phyloP scores from a whole-genome alignment of 257 asterid genomes.

The Nemophila menziesii region DNA sequence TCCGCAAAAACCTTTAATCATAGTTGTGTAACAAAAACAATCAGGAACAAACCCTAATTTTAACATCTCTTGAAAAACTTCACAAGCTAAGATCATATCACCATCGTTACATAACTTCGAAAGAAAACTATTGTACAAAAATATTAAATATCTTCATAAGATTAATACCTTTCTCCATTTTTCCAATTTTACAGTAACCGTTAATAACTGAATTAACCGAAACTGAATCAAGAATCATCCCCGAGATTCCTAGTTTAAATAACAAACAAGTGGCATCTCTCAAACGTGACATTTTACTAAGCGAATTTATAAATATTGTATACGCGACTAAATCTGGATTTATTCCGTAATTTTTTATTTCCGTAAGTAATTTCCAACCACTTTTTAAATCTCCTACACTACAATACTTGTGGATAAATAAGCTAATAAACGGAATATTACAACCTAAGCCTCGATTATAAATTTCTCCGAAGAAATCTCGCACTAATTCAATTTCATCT shows the following conservation, averaged over 20 bases:
- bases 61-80: conserved; percentile 11
- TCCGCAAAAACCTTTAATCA: conserved; percentile 20
- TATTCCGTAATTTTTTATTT: conserved; percentile 12
- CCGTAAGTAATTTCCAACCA: conserved; percentile 18
- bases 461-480: conserved; percentile 15
- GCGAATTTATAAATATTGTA: conserved; percentile 11
- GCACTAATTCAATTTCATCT: conserved; percentile 12
- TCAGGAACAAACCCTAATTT: conserved; percentile 14
- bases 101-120: conserved; percentile 13
- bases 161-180: conserved; percentile 12
- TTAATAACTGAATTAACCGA: conserved; percentile 15
- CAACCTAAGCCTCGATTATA: conserved; percentile 8
- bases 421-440: conserved; percentile 10
- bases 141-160: conserved; percentile 11
- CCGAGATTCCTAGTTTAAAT: conserved; percentile 10
- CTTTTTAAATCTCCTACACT: conserved; percentile 6
- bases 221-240: conserved; percentile 15
- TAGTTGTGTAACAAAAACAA: conserved; percentile 13
- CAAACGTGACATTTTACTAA: conserved; percentile 12
- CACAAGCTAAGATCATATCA: conserved; percentile 14
- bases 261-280: conserved; percentile 13
- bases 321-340: conserved; percentile 18
- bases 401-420: conserved; percentile 15
- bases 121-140: conserved; percentile 15
- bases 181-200: conserved; percentile 19